A percentile compares a stretch with the other conserved stretches of the same genome.
Conservation (phyloP, 1,284 basidiomycete genomes). For the Schizopora paradoxa region DNA sequence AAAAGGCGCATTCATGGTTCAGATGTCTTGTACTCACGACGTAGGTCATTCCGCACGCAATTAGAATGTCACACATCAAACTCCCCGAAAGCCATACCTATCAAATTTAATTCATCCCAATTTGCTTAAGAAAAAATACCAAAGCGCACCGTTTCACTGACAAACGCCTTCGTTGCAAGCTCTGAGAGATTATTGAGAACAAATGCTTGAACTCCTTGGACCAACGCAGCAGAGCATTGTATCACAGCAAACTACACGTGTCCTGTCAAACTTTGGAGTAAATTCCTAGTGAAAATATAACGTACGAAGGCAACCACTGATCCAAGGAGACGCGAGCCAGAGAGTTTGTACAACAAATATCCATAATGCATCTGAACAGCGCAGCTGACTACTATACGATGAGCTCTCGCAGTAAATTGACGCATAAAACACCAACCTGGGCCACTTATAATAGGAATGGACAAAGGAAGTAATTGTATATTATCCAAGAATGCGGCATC, state of each 20-base stretch:
- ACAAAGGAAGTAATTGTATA: neutral
- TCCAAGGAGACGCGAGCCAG: neutral
- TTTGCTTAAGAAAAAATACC: neutral
- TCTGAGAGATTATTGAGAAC: neutral
- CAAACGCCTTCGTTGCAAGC: neutral
- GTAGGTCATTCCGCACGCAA: neutral
- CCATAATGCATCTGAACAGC: constrained; percentile 1
- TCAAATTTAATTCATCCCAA: neutral
- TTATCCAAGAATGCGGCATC: constrained; percentile 10
- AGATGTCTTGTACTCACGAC: constrained; percentile 1
- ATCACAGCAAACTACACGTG: neutral
- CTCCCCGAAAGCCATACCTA: constrained; percentile 4
- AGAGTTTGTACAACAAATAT: neutral
- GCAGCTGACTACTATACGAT: neutral
- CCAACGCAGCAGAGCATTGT: neutral
- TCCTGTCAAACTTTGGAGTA: neutral
- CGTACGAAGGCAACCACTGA: neutral
- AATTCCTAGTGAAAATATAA: neutral
- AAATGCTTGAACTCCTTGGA: neutral
- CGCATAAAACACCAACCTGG: neutral
- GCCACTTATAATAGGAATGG: constrained; percentile 1
- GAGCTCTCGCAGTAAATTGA: neutral
- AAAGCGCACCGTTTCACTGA: neutral
- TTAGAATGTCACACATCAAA: constrained; percentile 1
- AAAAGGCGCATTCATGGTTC: neutral